Base-by-base conservation (phyloP, 306 rosid species). In the Pterocarpus santalinus region DNA sequence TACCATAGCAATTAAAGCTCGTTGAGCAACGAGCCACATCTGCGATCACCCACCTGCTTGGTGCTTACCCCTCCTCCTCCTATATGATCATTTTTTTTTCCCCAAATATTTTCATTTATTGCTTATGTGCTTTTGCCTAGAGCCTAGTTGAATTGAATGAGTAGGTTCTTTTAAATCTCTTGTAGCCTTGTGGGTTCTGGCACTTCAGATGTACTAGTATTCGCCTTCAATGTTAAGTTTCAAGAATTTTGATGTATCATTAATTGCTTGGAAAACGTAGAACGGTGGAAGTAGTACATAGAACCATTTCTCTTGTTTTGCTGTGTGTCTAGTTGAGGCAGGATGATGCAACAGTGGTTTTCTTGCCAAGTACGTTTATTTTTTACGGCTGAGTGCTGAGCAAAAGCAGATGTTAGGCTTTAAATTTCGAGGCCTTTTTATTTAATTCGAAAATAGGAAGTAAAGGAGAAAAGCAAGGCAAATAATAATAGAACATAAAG, bases 11-110 rank as follows among this genome's bases (percentile, higher is more conserved):
- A 55, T 39, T 4, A n/a, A 32, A 28, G 77, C 78, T 72, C 13
- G 57, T 77, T 72, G 77, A 79, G 75, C 77, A 73, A 73, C 65
- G 77, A 83, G 68, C 84, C 87, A 60, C 77, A 61, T 63, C 57
- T 77, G 82, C 65, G 72, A 72, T 65, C 79, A 41, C 57, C 4
- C 57, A 49, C 57, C 57, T 13, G 57, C 22, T 13, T 14, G 57
- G 14, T 11, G 55, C 3, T 11, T 49, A 49, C 10, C 12, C 46
- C 9, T 16, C 65, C 33, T 7, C 67, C 53, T 49, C 35, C 13
- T n/a, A 35, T 8, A 9, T 62, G 12, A 55, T 52, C 16, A 7
- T 39, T 63, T 43, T 52, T 38, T 38, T 35, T 14, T 7, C 2
- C 4, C 8, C n/a, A 10, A 49, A 69, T 7, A 70, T 13, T 67